Percentiles rank a stretch among this genome's conserved stretches.
These are phyloP conservation scores for Stemphylium lycopersici DNA, from an alignment of 2,329 filamentous ascomycete species.

Conservation along the genomic window DNA sequence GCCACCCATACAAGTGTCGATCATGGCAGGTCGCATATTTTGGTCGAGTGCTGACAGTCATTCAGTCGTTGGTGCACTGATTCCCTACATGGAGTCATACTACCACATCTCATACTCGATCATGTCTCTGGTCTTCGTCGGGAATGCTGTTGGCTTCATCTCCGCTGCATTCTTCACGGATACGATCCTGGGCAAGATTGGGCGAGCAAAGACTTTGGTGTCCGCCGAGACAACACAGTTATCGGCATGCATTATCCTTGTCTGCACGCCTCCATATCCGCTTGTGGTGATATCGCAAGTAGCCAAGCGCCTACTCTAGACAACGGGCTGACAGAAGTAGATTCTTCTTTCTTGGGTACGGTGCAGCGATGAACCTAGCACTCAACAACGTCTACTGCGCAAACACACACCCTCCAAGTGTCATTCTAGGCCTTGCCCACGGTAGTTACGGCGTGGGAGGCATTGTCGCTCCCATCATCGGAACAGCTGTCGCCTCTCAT, in stretches of 20 bases:
- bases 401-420: constrained; percentile 59
- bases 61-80: constrained; percentile 71
- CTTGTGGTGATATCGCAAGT: constrained; percentile 62
- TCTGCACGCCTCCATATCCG: constrained; percentile 72
- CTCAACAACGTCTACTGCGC: constrained; percentile 64
- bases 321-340: constrained; percentile 38
- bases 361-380: constrained; percentile 58
- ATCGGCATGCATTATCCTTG: constrained; percentile 68
- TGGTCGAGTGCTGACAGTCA: constrained; percentile 12
- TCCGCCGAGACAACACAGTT: constrained; percentile 63
- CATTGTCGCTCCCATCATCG: constrained; percentile 71
- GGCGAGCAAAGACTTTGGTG: constrained; percentile 69
- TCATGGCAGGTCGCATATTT: neutral
- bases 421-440: constrained; percentile 66
- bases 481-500: constrained; percentile 72
- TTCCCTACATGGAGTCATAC: constrained; percentile 79
- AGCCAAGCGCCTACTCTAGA: too few species aligned
- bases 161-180: constrained; percentile 73
- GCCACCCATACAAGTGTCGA: neutral
- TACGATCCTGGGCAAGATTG: constrained; percentile 64
- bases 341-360: constrained; percentile 71
- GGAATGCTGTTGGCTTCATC: constrained; percentile 79
- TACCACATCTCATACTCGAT: constrained; percentile 78
- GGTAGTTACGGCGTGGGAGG: constrained; percentile 63
- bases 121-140: constrained; percentile 82